phyloP scores from a whole-genome alignment of 116 monocot species.

The Cymodocea nodosa region DNA sequence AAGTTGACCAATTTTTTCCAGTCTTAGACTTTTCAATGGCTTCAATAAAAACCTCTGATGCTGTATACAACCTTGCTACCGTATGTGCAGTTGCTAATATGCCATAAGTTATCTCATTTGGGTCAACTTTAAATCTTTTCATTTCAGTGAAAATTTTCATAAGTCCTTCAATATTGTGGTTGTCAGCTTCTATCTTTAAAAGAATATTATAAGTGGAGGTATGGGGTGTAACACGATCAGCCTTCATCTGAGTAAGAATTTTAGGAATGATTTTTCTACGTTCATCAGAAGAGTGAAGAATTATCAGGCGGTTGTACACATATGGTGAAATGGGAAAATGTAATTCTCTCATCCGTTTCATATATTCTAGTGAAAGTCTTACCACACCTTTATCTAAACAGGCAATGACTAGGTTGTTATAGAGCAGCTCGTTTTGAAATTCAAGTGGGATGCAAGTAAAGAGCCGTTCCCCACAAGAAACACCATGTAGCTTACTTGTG shows the following conservation, averaged over 20 bases:
- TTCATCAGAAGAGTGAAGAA: conserved; percentile 58
- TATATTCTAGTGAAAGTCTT: conserved; percentile 65
- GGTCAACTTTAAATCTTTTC: conserved; percentile 49
- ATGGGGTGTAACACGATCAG: conserved; percentile 56
- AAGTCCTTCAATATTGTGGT: conserved; percentile 72
- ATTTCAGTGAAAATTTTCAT: conserved; percentile 70
- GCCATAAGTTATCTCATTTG: conserved; percentile 83
- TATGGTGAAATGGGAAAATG: conserved; percentile 64
- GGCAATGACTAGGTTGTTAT: conserved; percentile 90
- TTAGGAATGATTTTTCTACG: conserved; percentile 57
- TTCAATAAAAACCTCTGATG: conserved; percentile 57
- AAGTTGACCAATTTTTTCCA: conserved; percentile 82
- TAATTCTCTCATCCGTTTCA: conserved; percentile 86
- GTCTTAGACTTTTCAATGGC: conserved; percentile 52
- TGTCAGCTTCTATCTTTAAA: conserved; percentile 73
- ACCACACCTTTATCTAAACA: conserved; percentile 69
- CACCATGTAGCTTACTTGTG: conserved; percentile 71
- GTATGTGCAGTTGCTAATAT: conserved; percentile 83
- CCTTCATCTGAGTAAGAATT: conserved; percentile 84
- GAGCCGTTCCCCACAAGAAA: conserved; percentile 60
- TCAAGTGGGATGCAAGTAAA: conserved; percentile 57
- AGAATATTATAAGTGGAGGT: conserved; percentile 89
- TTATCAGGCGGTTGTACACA: conserved; percentile 73
- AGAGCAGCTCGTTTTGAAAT: conserved; percentile 75
- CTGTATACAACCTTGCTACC: conserved; percentile 56